Evolutionary conservation across 306 rosid species (phyloP), one percentile per base, ranked within the genome.

Genomic region (Benincasa hispida): DNA sequence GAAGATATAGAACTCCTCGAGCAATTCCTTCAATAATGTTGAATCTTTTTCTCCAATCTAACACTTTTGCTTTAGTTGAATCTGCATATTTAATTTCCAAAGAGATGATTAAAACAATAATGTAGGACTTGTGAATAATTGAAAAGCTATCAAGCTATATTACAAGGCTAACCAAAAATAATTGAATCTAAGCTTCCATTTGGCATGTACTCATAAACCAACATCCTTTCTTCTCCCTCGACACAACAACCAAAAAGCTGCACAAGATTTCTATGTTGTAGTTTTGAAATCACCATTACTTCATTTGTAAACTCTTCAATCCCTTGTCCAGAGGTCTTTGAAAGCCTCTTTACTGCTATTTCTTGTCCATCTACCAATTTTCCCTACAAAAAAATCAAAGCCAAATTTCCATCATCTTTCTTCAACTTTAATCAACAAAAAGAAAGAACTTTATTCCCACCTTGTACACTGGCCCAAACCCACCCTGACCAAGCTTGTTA

Each of bases 1-100:
- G 91, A 75, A 87, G 88, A 79, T 85, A 87, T 13, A 87, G 75
- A 39, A 87, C 84, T 27, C 90, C 88, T 25, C 88, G 65, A 70
- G 81, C 91, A 66, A 87, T 81, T 73, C 87, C 91, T 25, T 74
- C 77, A 19, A 87, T 77, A 18, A 87, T 79, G 68, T 81, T 83
- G 19, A 77, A 59, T 79, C 88, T 81, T 78, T 75, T 81, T 79
- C 73, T 66, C 88, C 90, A 87, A 67, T 67, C 74, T 30, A 54
- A 22, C 3, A 10, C 53, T 15, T 50, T 19, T 0, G 1, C 1
- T 27, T 48, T 50, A 22, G 60, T 48, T 45, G 24, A 4, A 73
- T 73, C 34, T 67, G 74, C 54, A 39, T 2, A 39, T 39, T 34
- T 21, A 22, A 1, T 67, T 41, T 41, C 32, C 1, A 39, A 67